These are phyloP conservation scores for Colletotrichum lindemuthianum DNA, from an alignment of 2,329 filamentous ascomycete species.

Conservation along the genomic window DNA sequence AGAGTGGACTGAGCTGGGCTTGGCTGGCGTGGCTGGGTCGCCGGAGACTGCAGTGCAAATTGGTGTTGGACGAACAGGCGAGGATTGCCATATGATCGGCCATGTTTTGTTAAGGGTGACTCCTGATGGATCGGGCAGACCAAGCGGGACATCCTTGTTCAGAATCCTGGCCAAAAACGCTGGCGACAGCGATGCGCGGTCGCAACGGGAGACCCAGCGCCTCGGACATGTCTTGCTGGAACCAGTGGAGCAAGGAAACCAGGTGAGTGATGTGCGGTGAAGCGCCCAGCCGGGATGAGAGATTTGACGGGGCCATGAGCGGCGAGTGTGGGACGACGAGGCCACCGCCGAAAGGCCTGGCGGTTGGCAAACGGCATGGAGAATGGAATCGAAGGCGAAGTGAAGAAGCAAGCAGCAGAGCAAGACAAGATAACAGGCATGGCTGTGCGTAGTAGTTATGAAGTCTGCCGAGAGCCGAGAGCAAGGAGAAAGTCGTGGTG, in stretches of 20 bases:
- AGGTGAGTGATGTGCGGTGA: conserved; percentile 29
- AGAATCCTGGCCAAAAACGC: not conserved
- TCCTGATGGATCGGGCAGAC: conserved; percentile 21
- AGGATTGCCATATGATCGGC: conserved; percentile 30
- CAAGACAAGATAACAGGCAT: too few relatives aligned
- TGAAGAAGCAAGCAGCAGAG: not conserved
- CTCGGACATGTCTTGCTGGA: conserved; percentile 10
- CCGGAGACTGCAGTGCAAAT: not conserved
- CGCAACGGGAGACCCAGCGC: conserved; percentile 13
- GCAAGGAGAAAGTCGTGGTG: too few relatives aligned
- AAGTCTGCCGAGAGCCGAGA: not conserved
- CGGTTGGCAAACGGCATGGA: conserved; percentile 19
- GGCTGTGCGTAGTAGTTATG: not conserved
- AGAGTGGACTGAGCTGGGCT: conserved; percentile 17
- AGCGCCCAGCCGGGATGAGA: conserved; percentile 18
- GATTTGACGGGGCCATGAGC: conserved; percentile 14
- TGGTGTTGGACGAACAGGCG: conserved; percentile 9
- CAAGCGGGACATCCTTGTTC: conserved; percentile 18
- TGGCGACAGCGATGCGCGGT: not conserved
- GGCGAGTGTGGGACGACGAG: conserved; percentile 13
- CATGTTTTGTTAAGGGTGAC: conserved; percentile 5
- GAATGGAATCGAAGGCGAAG: not conserved
- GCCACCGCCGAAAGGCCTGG: conserved; percentile 18
- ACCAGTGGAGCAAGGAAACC: conserved; percentile 13
- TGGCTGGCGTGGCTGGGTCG: too few relatives aligned